Evolutionary conservation across 768 basidiomycete species (phyloP).

Genomic region (Cystofilobasidium bisporidii): DNA sequence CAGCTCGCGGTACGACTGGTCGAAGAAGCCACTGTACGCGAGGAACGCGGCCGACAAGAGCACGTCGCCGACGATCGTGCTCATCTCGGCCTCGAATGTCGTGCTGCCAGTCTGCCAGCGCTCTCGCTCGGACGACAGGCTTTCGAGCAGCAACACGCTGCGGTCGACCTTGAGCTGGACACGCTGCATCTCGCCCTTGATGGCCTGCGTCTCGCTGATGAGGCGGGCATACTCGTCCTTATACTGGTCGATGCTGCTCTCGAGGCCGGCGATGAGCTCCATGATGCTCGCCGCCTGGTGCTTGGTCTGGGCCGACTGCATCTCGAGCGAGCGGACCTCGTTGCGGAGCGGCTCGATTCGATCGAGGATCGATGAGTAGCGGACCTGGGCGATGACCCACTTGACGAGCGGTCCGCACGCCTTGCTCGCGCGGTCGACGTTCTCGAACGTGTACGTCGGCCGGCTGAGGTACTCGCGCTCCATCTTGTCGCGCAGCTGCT

Average conservation of each 20-base stretch:
- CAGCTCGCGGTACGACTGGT: slow-evolving; percentile 91
- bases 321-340: slow-evolving; percentile 86
- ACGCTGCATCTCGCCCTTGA: slow-evolving; percentile 95
- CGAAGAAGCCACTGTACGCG: slow-evolving; percentile 96
- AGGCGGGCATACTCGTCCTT: slow-evolving; percentile 95
- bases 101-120: slow-evolving; percentile 93
- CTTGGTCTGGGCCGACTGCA: slow-evolving; percentile 88
- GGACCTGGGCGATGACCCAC: slow-evolving; percentile 94
- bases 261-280: slow-evolving; percentile 82
- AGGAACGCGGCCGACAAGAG: slow-evolving; percentile 90
- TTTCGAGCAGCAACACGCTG: slow-evolving; percentile 87
- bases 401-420: slow-evolving; percentile 97
- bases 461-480: slow-evolving; percentile 84
- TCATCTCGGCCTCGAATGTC: slow-evolving; percentile 96
- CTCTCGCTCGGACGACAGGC: slow-evolving; percentile 83
- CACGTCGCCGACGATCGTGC: slow-evolving; percentile 95
- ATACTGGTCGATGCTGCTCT: slow-evolving; percentile 82
- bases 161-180: slow-evolving; percentile 95
- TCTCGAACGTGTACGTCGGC: slow-evolving; percentile 88
- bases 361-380: slow-evolving; percentile 93
- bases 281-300: slow-evolving; percentile 83
- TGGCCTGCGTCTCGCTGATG: slow-evolving; percentile 92
- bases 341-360: slow-evolving; percentile 91
- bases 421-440: slow-evolving; percentile 84
- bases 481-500: slow-evolving; percentile 76